Evolutionary conservation across 179 eudicot genomes (phyloP), one percentile per base, ranked within the genome.

Genomic region (Silene vulgaris): DNA sequence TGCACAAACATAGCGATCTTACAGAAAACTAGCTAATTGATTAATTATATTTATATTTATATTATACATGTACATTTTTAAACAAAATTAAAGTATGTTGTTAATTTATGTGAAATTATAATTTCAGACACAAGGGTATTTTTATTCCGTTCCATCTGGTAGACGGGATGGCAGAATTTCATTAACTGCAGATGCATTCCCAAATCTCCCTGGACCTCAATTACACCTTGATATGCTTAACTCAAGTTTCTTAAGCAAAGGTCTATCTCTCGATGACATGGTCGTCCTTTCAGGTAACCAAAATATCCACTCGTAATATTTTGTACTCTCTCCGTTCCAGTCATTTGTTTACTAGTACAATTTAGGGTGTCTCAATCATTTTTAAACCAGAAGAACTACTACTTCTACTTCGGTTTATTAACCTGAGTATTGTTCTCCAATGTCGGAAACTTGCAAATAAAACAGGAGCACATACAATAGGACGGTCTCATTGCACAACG

Each of bases 401-500:
- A 35, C 40, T 35, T 35, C 40, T 35, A 35, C 40, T 35, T 35
- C 40, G 40, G 40, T 5, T 35, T 35, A 35, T 35, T 35, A 35
- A 35, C 40, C 40, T 35, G 8, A 35, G 40, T 35, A 35, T 35
- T 35, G 40, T 6, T 6, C 40, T 35, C 40, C 40, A 35, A 35
- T 35, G 40, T 35, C 40, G 40, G 40, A 35, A 35, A 35, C 40
- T 35, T 35, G 40, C 40, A 35, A 35, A 35, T 32, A 35, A 35
- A 35, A 35, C 86, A 91, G 98, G 97, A 32, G 95, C 91, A 16
- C 98, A 93, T 77, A 88, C 97, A 19, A 84, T 93, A 5, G 97
- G 97, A 2, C 80, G 88, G 4, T 77, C 98, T 28, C 98, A 93
- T 60, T 93, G 98, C 90, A 76, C 94, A 11, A 79, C 92, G 52